A percentile compares a stretch with the other conserved stretches of the same genome.
phyloP scores from a whole-genome alignment of 2,329 filamentous ascomycete species.

The Aspergillus japonicus region DNA sequence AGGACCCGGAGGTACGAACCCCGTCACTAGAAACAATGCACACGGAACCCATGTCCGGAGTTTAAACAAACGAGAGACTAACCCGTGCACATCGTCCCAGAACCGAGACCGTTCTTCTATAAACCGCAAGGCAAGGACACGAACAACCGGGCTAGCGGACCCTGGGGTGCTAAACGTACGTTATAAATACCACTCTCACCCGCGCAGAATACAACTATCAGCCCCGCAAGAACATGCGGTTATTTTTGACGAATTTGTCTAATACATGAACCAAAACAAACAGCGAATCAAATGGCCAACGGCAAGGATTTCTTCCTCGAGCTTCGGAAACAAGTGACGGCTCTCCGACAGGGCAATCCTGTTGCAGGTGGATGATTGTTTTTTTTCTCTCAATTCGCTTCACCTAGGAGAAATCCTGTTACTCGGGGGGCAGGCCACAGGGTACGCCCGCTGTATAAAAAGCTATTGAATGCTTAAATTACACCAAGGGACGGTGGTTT shows the following conservation, averaged over 20 bases:
- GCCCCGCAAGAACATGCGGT: too few species aligned
- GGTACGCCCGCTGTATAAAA: background rate
- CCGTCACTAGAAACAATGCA: background rate
- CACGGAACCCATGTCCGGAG: background rate
- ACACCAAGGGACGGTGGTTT: too few species aligned
- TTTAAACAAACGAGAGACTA: conserved; percentile 7
- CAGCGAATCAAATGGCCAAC: conserved; percentile 50
- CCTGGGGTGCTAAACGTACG: conserved; percentile 48
- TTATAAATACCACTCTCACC: background rate
- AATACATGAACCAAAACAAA: background rate
- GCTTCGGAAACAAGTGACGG: conserved; percentile 47
- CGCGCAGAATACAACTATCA: too few species aligned
- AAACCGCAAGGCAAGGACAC: conserved; percentile 39
- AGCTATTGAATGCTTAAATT: background rate
- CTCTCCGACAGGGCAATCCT: conserved; percentile 38
- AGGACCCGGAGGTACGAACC: conserved; percentile 33
- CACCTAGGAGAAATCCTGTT: background rate
- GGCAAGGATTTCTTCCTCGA: conserved; percentile 53
- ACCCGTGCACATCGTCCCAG: conserved; percentile 17
- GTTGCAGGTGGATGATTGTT: conserved; percentile 36
- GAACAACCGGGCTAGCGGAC: conserved; percentile 37
- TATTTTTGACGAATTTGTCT: too few species aligned
- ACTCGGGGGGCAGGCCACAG: background rate
- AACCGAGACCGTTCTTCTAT: conserved; percentile 38
- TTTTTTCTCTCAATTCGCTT: background rate